These are phyloP conservation scores for Nicotiana noctiflora DNA, from an alignment of 257 asterid genomes.

Conservation along the genomic window DNA sequence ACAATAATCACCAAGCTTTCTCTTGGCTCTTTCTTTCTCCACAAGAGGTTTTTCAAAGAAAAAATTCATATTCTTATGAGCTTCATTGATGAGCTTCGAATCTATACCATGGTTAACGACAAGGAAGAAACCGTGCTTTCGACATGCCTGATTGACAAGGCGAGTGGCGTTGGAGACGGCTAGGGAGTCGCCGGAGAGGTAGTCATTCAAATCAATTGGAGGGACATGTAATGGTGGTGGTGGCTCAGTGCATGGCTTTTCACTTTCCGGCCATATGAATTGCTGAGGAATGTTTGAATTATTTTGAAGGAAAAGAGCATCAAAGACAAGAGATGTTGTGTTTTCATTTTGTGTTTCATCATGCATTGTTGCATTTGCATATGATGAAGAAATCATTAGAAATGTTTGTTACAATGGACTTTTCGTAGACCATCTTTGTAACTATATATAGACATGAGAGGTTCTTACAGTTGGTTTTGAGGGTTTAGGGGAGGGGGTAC, in stretches of 20 bases:
- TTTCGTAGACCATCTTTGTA: not conserved
- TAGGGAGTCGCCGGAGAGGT: constrained; percentile 40
- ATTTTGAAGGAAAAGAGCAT: constrained; percentile 40
- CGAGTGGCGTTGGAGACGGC: constrained; percentile 23
- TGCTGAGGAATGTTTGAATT: constrained; percentile 50
- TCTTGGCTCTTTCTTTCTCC: constrained; percentile 41
- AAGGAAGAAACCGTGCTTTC: constrained; percentile 54
- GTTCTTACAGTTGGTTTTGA: not conserved
- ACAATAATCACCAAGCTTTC: constrained; percentile 54
- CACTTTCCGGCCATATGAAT: constrained; percentile 75
- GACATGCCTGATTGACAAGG: constrained; percentile 49
- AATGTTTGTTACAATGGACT: not conserved
- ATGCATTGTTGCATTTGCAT: constrained; percentile 11
- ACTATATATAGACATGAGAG: not conserved
- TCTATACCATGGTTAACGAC: constrained; percentile 70
- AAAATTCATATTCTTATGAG: constrained; percentile 26
- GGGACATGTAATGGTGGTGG: constrained; percentile 49
- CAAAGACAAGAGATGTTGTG: constrained; percentile 31
- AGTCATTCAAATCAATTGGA: constrained; percentile 38
- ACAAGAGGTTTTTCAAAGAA: constrained; percentile 43
- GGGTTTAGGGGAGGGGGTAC: not conserved
- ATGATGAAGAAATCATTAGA: constrained; percentile 1
- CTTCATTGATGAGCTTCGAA: constrained; percentile 34
- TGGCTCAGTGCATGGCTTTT: constrained; percentile 37
- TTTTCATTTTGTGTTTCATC: constrained; percentile 4